Evolutionary conservation across 208 protist species (phyloP).

Genomic region (Trypanosoma theileri): DNA sequence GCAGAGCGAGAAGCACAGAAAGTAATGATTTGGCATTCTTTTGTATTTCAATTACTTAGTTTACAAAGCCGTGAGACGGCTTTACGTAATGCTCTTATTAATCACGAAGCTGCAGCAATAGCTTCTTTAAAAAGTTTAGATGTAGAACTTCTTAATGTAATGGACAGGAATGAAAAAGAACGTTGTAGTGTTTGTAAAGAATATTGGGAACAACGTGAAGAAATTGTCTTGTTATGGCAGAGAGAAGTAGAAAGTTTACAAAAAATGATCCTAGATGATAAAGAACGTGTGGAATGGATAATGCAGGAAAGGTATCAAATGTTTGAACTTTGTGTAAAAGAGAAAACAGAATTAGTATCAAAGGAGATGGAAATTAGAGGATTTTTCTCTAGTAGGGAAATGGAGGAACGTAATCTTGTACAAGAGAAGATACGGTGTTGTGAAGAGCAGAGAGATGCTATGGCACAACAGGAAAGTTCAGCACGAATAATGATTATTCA

Average conservation of each 20-base stretch:
- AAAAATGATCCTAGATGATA: background rate
- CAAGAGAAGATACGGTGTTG: conserved; percentile 33
- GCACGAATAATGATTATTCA: conserved; percentile 23
- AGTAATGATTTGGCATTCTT: conserved; percentile 16
- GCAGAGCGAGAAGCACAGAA: conserved; percentile 26
- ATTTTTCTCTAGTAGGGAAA: conserved; percentile 23
- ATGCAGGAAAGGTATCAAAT: conserved; percentile 10
- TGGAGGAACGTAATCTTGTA: conserved; percentile 21
- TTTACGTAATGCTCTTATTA: conserved; percentile 20
- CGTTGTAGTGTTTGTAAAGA: conserved; percentile 16
- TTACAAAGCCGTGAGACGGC: conserved; percentile 15
- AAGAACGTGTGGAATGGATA: conserved; percentile 2
- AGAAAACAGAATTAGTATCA: conserved; percentile 6
- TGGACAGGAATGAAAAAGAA: conserved; percentile 20
- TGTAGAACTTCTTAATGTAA: conserved; percentile 12
- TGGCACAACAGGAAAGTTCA: conserved; percentile 26
- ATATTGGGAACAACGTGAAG: conserved; percentile 10
- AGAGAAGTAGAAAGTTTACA: conserved; percentile 18
- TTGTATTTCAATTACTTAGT: conserved; percentile 4
- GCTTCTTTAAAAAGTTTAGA: conserved; percentile 26
- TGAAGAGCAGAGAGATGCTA: conserved; percentile 17
- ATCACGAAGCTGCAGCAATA: conserved; percentile 31
- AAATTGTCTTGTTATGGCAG: conserved; percentile 26
- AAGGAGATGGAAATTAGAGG: conserved; percentile 27
- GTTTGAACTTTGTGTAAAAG: conserved; percentile 4